These are phyloP conservation scores for Musa itinerans DNA, from an alignment of 176 grass and related monocot genomes.

Conservation along the genomic window DNA sequence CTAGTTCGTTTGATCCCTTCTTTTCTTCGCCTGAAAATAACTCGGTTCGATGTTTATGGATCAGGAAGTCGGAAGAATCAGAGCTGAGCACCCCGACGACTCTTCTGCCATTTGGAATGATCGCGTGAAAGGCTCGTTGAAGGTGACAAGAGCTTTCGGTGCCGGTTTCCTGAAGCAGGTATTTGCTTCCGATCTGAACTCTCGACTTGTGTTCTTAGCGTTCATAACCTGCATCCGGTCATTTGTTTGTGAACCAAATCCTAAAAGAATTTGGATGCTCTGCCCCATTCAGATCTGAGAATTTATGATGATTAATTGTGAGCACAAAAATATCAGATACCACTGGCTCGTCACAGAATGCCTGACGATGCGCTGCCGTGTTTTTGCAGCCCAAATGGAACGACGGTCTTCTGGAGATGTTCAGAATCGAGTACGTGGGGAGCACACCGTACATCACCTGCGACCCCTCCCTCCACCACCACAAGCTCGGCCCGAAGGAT, in stretches of 20 bases:
- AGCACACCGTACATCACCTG: conserved; percentile 13
- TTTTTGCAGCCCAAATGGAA: conserved; percentile 22
- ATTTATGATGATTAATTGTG: no score
- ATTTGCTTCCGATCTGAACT: neutral
- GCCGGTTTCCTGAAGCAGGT: conserved; percentile 23
- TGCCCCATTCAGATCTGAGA: no score
- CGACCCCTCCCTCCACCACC: conserved; percentile 11
- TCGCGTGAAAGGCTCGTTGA: conserved; percentile 17
- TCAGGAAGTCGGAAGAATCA: conserved; percentile 15
- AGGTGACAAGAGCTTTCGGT: conserved; percentile 20
- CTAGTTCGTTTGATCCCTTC: no score
- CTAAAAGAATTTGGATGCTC: no score
- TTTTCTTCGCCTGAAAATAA: no score
- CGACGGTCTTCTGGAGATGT: conserved; percentile 9
- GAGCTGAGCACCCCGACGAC: conserved; percentile 9
- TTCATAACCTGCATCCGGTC: no score
- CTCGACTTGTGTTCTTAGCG: neutral
- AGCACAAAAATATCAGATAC: no score
- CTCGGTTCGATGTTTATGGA: no score
- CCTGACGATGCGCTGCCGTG: neutral
- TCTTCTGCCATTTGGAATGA: conserved; percentile 3
- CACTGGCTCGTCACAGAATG: neutral
- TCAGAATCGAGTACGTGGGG: conserved; percentile 15
- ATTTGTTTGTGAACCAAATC: no score
- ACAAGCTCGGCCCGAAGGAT: conserved; percentile 8